phyloP scores from a whole-genome alignment of 345 rosid genomes.

The Euphorbia pulcherrima region DNA sequence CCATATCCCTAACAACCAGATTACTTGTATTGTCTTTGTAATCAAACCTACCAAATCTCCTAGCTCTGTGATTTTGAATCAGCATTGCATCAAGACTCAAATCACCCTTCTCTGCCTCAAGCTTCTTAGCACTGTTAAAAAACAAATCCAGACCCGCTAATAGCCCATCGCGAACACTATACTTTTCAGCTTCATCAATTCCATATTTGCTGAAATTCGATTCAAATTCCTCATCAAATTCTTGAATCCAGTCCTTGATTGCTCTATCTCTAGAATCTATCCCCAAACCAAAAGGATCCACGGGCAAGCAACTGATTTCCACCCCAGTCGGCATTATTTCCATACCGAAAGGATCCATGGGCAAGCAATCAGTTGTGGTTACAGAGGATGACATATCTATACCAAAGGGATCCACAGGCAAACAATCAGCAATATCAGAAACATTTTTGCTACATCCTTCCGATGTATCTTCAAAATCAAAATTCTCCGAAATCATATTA shows the following conservation, averaged over 20 bases:
- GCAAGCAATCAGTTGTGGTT: neutral
- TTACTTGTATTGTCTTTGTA: neutral
- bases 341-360: neutral
- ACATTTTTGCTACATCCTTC: constrained; percentile 11
- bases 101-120: constrained; percentile 10
- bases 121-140: constrained; percentile 6
- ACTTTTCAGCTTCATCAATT: constrained; percentile 2
- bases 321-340: neutral
- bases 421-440: constrained; percentile 13
- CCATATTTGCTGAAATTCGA: neutral
- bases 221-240: constrained; percentile 13
- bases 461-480: constrained; percentile 3
- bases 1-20: constrained; percentile 3
- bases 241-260: constrained; percentile 9
- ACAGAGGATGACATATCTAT: neutral
- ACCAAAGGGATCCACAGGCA: constrained; percentile 10
- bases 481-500: constrained; percentile 24
- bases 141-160: constrained; percentile 11
- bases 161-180: constrained; percentile 3
- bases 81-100: constrained; percentile 17
- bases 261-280: constrained; percentile 10
- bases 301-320: neutral
- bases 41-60: constrained; percentile 11
- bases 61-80: constrained; percentile 14
- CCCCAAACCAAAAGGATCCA: constrained; percentile 20